These are phyloP conservation scores for Aristolochia contorta DNA, from an alignment of 164 flowering plant species.

Conservation along the genomic window DNA sequence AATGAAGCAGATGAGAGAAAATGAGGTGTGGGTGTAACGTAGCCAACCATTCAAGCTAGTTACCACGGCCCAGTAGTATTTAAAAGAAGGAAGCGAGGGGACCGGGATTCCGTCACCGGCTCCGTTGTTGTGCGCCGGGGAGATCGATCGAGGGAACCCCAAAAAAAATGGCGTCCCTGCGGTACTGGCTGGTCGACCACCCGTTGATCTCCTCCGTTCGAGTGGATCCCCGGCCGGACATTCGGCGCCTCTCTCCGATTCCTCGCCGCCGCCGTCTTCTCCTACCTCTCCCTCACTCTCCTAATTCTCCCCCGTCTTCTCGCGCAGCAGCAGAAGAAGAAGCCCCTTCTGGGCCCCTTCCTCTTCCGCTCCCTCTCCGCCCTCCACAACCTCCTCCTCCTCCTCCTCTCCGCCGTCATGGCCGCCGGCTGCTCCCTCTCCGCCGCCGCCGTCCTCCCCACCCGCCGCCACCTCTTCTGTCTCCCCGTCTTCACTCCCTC, in stretches of 20 bases:
- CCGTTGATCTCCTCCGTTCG: constrained; percentile 47
- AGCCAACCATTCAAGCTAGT: no score
- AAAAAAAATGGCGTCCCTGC: constrained; percentile 13
- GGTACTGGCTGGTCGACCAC: constrained; percentile 49
- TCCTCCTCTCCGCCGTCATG: constrained; percentile 72
- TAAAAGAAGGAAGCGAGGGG: no score
- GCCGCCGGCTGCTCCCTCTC: constrained; percentile 69
- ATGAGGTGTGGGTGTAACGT: no score
- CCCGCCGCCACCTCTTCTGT: constrained; percentile 51
- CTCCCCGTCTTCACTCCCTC: constrained; percentile 45
- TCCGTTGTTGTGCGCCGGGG: not conserved
- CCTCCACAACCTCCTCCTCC: constrained; percentile 63
- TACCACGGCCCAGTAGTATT: no score
- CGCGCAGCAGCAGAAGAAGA: no score
- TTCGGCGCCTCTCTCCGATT: constrained; percentile 47
- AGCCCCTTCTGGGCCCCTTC: constrained; percentile 11
- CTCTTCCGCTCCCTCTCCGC: constrained; percentile 62
- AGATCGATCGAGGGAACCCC: no score
- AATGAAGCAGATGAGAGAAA: no score
- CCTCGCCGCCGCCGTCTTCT: constrained; percentile 25
- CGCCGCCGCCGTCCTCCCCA: constrained; percentile 29
- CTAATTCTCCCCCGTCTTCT: constrained; percentile 22
- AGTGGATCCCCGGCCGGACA: constrained; percentile 43
- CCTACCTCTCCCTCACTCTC: constrained; percentile 33
- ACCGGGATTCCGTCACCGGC: no score